Evolutionary conservation across 2,329 filamentous ascomycete genomes (phyloP), one percentile per base, ranked within the genome.

Genomic region (Arthrobotrys megalospora): DNA sequence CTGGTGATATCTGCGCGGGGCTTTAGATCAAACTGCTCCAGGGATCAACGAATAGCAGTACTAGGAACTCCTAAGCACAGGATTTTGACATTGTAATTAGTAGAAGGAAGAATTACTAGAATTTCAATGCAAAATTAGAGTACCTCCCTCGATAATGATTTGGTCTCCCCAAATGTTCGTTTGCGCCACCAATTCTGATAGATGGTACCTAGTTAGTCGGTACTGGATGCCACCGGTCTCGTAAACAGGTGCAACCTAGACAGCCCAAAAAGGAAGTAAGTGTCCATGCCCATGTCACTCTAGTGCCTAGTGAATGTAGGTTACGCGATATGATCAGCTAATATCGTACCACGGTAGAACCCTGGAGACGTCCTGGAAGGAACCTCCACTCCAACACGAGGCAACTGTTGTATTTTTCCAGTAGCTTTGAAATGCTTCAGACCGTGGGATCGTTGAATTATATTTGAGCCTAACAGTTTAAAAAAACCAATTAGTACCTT

Each of bases 381-480:
- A 58, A 58, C 52, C 32, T 58, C 8, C 8, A 14, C 2, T 12
- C 52, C 52, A 58, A 58, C 52, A 38, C 52, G 50, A 58, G 38
- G 10, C 52, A 36, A 1, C 52, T 58, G 52, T 58, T 58, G 32
- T n/a, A 58, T 58, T 58, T 58, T 58, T 38, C 10, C 2, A 6
- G 1, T 12, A 38, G 32, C 32, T 58, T 11, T 38, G 8, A 38
- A 38, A 2, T 6, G 8, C 4, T 24, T 19, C 12, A 12, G 3
- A 12, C 7, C 1, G 36, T 38, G 8, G 6, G 6, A 38, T 12
- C 36, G 2, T 38, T 38, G 36, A 38, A 38, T 2, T 2, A 6
- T 38, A 38, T 12, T 8, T 28, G 24, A 28, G 24, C 24, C 24
- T 28, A 5, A 2, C 5, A 28, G 24, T 28, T 5, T n/a, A n/a